Evolutionary conservation across 495 filamentous ascomycete genomes (phyloP).

Genomic region (Neurospora terricola): DNA sequence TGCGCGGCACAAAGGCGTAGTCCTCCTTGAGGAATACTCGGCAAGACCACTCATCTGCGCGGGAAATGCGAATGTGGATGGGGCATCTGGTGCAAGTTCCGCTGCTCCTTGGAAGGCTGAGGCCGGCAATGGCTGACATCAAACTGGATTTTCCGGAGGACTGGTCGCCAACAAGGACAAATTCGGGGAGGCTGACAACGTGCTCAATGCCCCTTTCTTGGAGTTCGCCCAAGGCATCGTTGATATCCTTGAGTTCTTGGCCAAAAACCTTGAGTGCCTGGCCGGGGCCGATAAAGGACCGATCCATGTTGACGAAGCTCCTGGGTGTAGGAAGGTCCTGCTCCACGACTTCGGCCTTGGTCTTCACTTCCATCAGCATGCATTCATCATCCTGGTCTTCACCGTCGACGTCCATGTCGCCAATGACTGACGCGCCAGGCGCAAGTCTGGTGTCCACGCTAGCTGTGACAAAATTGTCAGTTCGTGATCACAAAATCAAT

Average conservation of each 20-base stretch:
- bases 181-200: conserved; percentile 56
- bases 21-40: conserved; percentile 48
- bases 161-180: conserved; percentile 75
- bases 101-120: conserved; percentile 57
- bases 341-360: neutral
- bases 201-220: conserved; percentile 39
- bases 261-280: conserved; percentile 31
- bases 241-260: conserved; percentile 33
- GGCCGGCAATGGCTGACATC: conserved; percentile 71
- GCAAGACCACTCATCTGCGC: conserved; percentile 52
- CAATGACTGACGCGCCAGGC: neutral
- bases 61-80: conserved; percentile 61
- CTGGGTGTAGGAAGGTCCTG: neutral
- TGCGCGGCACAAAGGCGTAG: conserved; percentile 36
- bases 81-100: conserved; percentile 72
- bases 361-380: conserved; percentile 14
- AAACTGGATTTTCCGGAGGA: conserved; percentile 71
- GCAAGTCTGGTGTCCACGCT: conserved; percentile 13
- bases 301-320: conserved; percentile 4
- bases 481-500: neutral
- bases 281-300: conserved; percentile 25
- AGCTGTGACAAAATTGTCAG: conserved; percentile 9
- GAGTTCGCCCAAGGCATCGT: conserved; percentile 37
- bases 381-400: conserved; percentile 8
- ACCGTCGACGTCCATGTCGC: neutral